Percentiles rank a stretch among this genome's conserved stretches.
These are phyloP conservation scores for Heliosperma pusillum DNA, from an alignment of 148 eudicot genomes.

Conservation along the genomic window DNA sequence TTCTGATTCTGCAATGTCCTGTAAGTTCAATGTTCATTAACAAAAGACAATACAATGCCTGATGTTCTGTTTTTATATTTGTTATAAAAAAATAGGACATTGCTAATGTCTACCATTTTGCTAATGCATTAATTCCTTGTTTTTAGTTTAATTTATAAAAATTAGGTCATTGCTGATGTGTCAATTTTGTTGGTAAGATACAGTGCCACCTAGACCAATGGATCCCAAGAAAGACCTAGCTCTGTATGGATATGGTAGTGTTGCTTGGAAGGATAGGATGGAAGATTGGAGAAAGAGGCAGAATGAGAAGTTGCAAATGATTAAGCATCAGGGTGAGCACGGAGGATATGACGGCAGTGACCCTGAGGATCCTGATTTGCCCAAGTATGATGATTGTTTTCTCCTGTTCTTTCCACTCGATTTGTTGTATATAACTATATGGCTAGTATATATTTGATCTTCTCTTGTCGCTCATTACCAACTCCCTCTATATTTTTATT, in stretches of 20 bases:
- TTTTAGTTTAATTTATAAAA: not conserved
- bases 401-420: not conserved
- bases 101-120: not conserved
- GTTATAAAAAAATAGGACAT: not conserved
- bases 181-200: not conserved
- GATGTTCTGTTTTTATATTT: not conserved
- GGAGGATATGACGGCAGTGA: conserved; percentile 50
- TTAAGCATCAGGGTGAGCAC: conserved; percentile 59
- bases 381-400: conserved; percentile 44
- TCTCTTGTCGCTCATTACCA: conserved; percentile 8
- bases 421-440: not conserved
- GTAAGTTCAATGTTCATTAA: conserved; percentile 43
- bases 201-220: conserved; percentile 80
- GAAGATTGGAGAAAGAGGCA: conserved; percentile 87
- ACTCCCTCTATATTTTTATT: not conserved
- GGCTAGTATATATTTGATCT: not conserved
- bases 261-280: conserved; percentile 96
- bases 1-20: conserved; percentile 52
- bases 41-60: not conserved
- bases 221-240: conserved; percentile 85
- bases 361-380: conserved; percentile 63
- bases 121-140: not conserved
- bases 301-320: conserved; percentile 64
- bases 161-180: conserved; percentile 3
- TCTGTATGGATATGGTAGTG: conserved; percentile 89